These are phyloP conservation scores for Citrus unshiu DNA, from an alignment of 345 rosid species.

Conservation along the genomic window DNA sequence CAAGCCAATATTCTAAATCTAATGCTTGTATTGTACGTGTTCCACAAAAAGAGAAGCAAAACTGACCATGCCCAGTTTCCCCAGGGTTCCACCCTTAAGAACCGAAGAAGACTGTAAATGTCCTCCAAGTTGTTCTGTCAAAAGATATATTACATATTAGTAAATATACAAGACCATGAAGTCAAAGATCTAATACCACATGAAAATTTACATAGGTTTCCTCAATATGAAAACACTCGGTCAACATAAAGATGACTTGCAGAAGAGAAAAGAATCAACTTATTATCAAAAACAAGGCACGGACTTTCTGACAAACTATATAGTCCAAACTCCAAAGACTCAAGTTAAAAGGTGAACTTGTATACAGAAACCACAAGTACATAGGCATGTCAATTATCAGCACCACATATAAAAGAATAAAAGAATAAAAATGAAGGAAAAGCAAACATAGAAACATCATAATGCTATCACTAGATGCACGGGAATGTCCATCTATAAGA, in stretches of 20 bases:
- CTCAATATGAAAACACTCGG: neutral
- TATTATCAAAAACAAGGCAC: neutral
- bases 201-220: neutral
- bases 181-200: neutral
- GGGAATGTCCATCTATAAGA: neutral
- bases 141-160: conserved; percentile 19
- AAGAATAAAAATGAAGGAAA: neutral
- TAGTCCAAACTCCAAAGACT: neutral
- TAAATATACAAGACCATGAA: conserved; percentile 10
- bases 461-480: neutral
- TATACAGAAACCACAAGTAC: neutral
- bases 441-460: neutral
- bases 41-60: neutral
- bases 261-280: neutral
- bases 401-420: neutral
- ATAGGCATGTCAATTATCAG: neutral
- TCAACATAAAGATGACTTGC: neutral
- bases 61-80: conserved; percentile 95
- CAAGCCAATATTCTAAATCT: conserved; percentile 18
- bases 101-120: conserved; percentile 92
- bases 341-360: neutral
- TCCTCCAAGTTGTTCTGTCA: conserved; percentile 87
- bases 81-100: conserved; percentile 96
- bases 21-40: neutral
- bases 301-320: neutral